These are phyloP conservation scores for Kuraishia piskuri DNA, from an alignment of 805 yeast genomes.

Conservation along the genomic window DNA sequence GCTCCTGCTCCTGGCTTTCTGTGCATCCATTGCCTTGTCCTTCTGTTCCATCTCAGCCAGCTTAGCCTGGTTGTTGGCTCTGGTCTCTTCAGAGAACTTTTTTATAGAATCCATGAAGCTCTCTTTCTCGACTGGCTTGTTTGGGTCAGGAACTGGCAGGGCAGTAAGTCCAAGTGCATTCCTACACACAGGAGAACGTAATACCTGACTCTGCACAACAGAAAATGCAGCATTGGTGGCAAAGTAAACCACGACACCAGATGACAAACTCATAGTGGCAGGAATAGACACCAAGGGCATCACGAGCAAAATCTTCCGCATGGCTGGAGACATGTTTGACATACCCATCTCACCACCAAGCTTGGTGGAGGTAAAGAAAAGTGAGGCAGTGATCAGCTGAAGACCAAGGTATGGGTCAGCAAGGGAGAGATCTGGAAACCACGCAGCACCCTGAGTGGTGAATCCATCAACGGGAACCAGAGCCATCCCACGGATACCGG, in stretches of 20 bases:
- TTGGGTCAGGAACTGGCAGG: slow-evolving; percentile 28
- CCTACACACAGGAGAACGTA: slow-evolving; percentile 56
- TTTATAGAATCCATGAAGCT: slow-evolving; percentile 22
- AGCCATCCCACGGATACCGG: slow-evolving; percentile 80
- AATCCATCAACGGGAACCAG: slow-evolving; percentile 80
- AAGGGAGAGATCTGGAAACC: slow-evolving; percentile 77
- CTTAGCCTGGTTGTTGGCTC: slow-evolving; percentile 17
- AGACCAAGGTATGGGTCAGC: slow-evolving; percentile 90
- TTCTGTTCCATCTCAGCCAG: slow-evolving; percentile 17
- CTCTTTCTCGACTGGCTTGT: slow-evolving; percentile 8
- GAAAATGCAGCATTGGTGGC: slow-evolving; percentile 74
- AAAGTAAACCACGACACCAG: slow-evolving; percentile 77
- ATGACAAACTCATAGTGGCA: slow-evolving; percentile 80
- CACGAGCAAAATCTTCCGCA: slow-evolving; percentile 60
- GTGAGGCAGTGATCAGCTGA: slow-evolving; percentile 72
- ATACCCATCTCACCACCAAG: slow-evolving; percentile 92
- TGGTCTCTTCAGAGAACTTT: slow-evolving; percentile 22
- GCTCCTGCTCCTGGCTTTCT: slow-evolving; percentile 16
- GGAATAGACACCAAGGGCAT: slow-evolving; percentile 79
- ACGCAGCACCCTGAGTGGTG: slow-evolving; percentile 60
- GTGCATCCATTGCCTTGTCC: slow-evolving; percentile 19
- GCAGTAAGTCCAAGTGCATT: slow-evolving; percentile 43
- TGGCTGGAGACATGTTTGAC: slow-evolving; percentile 38
- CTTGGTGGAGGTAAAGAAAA: slow-evolving; percentile 66
- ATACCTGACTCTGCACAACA: slow-evolving; percentile 57